Percentiles rank a stretch among this genome's conserved stretches.
These are phyloP conservation scores for Monosporascus sp. DNA, from an alignment of 2,329 filamentous ascomycete species.

Conservation along the genomic window DNA sequence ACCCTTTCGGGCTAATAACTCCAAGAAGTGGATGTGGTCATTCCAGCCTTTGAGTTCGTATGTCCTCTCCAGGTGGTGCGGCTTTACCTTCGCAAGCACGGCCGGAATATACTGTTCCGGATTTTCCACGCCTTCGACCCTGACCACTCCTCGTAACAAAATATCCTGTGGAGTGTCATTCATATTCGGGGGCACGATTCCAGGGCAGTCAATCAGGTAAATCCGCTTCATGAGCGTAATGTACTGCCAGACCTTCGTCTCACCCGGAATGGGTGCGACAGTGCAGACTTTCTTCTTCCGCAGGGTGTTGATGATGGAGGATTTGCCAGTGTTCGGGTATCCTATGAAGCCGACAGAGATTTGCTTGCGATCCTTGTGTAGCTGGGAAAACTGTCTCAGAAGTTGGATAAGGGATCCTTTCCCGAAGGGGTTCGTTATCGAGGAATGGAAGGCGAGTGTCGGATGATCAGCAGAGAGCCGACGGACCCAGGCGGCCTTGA, in stretches of 20 bases:
- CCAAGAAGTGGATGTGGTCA: slow-evolving; percentile 76
- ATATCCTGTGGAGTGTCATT: slow-evolving; percentile 83
- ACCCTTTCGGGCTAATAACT: slow-evolving; percentile 78
- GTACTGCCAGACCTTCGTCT: slow-evolving; percentile 98
- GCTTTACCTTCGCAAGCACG: slow-evolving; percentile 74
- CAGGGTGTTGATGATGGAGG: slow-evolving; percentile 93
- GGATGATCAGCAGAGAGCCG: slow-evolving; percentile 84
- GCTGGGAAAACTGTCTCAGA: slow-evolving; percentile 82
- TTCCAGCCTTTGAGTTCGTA: slow-evolving; percentile 82
- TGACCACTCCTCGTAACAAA: slow-evolving; percentile 81
- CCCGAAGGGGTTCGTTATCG: slow-evolving; percentile 92
- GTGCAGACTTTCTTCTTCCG: slow-evolving; percentile 91
- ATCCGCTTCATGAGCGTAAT: slow-evolving; percentile 93
- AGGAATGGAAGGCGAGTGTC: slow-evolving; percentile 90
- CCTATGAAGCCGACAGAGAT: slow-evolving; percentile 84
- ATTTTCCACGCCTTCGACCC: slow-evolving; percentile 93
- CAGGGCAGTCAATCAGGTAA: slow-evolving; percentile 90
- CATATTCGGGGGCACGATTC: slow-evolving; percentile 86
- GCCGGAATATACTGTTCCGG: slow-evolving; percentile 93
- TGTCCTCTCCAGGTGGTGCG: slow-evolving; percentile 83
- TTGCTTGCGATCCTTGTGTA: slow-evolving; percentile 89
- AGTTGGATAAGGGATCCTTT: slow-evolving; percentile 92
- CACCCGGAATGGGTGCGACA: slow-evolving; percentile 89
- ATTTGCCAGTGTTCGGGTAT: slow-evolving; percentile 94
- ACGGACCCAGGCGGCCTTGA: slow-evolving; percentile 88